Evolutionary conservation across 768 basidiomycete species (phyloP), one percentile per base, ranked within the genome.

Genomic region (Russula emetica): DNA sequence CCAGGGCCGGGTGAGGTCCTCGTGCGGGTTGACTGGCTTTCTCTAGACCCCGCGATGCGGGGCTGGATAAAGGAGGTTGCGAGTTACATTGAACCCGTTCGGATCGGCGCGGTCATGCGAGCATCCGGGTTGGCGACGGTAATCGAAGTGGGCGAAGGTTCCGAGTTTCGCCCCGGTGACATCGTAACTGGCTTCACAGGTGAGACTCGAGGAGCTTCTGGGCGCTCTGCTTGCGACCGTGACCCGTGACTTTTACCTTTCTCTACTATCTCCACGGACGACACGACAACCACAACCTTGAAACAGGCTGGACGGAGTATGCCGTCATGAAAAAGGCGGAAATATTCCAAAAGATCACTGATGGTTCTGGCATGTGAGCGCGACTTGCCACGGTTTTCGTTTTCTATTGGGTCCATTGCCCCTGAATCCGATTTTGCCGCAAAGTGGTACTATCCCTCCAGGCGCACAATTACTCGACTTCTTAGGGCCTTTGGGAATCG

Each of bases 21-120:
- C 51, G 83, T 98, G n/a, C 82, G 84, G 72, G 84, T 90, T 60
- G 85, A 86, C 55, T 94, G 87, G 79, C 70, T 93, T 32, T 86
- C 85, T 34, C 73, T 97, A 67, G 94, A 97, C 70, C 93, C 95
- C 18, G 90, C 91, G 0, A 92, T 94, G 91, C 82, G 93, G 9
- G 84, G 83, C n/a, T 98, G 89, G 81, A 70, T 98, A 56, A 83
- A 81, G 62, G 89, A 92, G 71, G 72, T 71, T 11, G 79, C 92
- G 50, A 86, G 83, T 68, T 92, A 93, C 71, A 55, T 89, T 16
- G 82, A 82, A 18, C 61, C 67, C 0, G 72, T 76, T 6, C 62
- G 74, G 54, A 75, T 82, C 55, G 77, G 76, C n/a, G 78, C 71
- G 16, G 83, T 83, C 10, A 93, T 94, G 92, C 83, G 91, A 11